Conservation (phyloP, 306 rosid species). For the Medicago truncatula region DNA sequence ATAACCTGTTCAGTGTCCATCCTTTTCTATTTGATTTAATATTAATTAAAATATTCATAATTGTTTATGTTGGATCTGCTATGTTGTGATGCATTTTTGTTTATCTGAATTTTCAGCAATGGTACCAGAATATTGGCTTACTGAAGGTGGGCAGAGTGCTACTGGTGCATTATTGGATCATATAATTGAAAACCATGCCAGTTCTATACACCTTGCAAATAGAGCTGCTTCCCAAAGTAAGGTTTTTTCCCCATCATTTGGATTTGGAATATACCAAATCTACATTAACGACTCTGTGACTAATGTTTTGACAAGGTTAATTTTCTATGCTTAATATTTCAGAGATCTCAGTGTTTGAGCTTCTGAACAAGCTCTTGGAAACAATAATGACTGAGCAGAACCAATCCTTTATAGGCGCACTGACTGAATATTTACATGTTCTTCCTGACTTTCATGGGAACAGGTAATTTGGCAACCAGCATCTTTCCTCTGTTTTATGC, state of each 20-base stretch:
- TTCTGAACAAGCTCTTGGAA: constrained; percentile 81
- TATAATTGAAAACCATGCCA: constrained; percentile 80
- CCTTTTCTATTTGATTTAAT: constrained; percentile 6
- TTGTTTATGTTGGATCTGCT: constrained; percentile 41
- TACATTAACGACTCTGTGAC: not conserved
- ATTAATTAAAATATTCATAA: not conserved
- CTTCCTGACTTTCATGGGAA: constrained; percentile 99
- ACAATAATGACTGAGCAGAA: constrained; percentile 63
- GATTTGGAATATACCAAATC: constrained; percentile 31
- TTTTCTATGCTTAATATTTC: constrained; percentile 41
- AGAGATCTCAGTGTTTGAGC: constrained; percentile 80
- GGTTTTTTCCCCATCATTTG: constrained; percentile 28
- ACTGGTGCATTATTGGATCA: constrained; percentile 97
- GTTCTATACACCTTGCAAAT: constrained; percentile 78
- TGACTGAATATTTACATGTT: constrained; percentile 82
- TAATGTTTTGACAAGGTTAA: constrained; percentile 15
- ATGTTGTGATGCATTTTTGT: constrained; percentile 38
- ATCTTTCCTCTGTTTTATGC: constrained; percentile 39
- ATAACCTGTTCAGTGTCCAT: constrained; percentile 30
- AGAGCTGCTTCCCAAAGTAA: constrained; percentile 86
- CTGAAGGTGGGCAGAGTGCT: constrained; percentile 99
- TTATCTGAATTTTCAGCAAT: constrained; percentile 66
- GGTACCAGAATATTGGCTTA: constrained; percentile 96
- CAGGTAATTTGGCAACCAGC: constrained; percentile 61
- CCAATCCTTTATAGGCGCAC: constrained; percentile 73